Percentiles rank a stretch among this genome's conserved stretches.
phyloP scores from a whole-genome alignment of 352 stramenopile species.

The Pythium insidiosum region DNA sequence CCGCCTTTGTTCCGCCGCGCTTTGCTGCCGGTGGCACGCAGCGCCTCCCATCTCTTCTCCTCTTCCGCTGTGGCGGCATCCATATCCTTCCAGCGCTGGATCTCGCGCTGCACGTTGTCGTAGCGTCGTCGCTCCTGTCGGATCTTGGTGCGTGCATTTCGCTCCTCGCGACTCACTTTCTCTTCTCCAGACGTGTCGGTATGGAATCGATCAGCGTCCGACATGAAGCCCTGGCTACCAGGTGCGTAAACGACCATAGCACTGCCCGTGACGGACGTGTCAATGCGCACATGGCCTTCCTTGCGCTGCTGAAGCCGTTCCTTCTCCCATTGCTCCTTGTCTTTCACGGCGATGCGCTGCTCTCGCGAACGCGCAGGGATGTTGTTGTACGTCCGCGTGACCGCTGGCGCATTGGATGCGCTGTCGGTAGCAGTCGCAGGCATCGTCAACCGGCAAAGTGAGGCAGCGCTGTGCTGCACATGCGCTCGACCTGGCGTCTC shows the following conservation, averaged over 20 bases:
- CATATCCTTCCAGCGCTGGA: slow-evolving; percentile 82
- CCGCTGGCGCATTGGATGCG: neutral
- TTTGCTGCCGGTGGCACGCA: slow-evolving; percentile 69
- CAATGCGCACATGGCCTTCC: slow-evolving; percentile 58
- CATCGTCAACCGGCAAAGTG: neutral
- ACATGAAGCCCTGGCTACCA: slow-evolving; percentile 69
- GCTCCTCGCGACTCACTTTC: slow-evolving; percentile 45
- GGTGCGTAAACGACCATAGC: slow-evolving; percentile 64
- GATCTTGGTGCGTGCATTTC: slow-evolving; percentile 34
- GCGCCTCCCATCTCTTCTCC: slow-evolving; percentile 49
- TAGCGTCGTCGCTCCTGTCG: slow-evolving; percentile 59
- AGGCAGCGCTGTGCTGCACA: neutral
- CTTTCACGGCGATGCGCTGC: slow-evolving; percentile 55
- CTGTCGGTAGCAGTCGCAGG: neutral
- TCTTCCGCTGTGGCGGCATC: slow-evolving; percentile 51
- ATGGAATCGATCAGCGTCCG: slow-evolving; percentile 84
- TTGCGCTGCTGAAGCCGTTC: slow-evolving; percentile 53
- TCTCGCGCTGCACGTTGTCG: slow-evolving; percentile 58
- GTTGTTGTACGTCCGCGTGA: slow-evolving; percentile 55
- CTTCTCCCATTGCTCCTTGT: slow-evolving; percentile 80
- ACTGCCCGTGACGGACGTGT: slow-evolving; percentile 52
- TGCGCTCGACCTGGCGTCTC: no score
- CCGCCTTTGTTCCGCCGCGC: slow-evolving; percentile 81
- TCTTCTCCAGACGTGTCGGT: slow-evolving; percentile 86
- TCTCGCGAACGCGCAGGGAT: slow-evolving; percentile 60